phyloP scores from a whole-genome alignment of 805 yeast genomes.

The Metschnikowia shivogae region DNA sequence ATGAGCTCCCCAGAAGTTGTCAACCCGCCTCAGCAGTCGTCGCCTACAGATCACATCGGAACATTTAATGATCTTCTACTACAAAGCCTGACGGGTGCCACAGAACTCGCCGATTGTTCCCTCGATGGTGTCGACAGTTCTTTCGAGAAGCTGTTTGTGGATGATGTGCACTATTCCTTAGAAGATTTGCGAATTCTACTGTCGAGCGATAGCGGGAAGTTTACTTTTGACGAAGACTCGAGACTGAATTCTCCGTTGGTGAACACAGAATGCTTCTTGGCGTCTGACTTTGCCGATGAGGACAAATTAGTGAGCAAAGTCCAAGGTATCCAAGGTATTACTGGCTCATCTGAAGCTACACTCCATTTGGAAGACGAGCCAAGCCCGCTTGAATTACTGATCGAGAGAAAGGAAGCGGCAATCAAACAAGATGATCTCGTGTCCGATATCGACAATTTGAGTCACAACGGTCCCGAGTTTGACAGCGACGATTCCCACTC shows the following conservation, averaged over 20 bases:
- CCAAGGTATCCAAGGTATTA: not conserved
- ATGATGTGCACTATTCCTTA: constrained; percentile 10
- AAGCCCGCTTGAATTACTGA: not conserved
- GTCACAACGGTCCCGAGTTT: constrained; percentile 21
- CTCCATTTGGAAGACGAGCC: not conserved
- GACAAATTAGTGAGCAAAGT: no score
- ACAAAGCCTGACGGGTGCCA: not conserved
- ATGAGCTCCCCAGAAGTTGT: not conserved
- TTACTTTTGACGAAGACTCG: constrained; percentile 16
- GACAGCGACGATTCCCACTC: not conserved
- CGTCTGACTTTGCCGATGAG: not conserved
- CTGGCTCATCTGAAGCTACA: not conserved
- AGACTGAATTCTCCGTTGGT: constrained; percentile 3
- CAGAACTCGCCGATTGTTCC: constrained; percentile 8
- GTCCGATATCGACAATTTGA: constrained; percentile 22
- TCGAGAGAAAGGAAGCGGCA: not conserved
- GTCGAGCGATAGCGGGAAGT: constrained; percentile 26
- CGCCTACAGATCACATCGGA: not conserved
- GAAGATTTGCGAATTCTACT: constrained; percentile 19
- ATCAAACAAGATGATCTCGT: constrained; percentile 19
- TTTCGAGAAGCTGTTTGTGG: constrained; percentile 12
- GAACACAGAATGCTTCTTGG: not conserved
- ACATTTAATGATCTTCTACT: not conserved
- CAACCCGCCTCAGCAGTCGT: not conserved
- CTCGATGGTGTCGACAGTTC: constrained; percentile 11